Conservation (phyloP, 164 flowering plant species). For the Aristolochia californica region DNA sequence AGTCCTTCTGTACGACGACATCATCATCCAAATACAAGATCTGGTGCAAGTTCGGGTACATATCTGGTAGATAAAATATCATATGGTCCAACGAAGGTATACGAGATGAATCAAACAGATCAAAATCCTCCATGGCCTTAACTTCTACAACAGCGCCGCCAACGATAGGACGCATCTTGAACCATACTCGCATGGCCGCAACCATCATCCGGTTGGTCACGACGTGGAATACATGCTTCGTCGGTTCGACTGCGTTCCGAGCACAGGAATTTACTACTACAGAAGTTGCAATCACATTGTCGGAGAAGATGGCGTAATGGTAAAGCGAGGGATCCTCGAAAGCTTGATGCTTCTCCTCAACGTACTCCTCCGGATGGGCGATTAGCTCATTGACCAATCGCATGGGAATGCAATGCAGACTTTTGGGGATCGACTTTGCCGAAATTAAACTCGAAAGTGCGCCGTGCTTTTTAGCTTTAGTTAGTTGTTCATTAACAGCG, state of each 20-base stretch:
- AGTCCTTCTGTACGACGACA: conserved; percentile 87
- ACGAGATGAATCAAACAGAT: conserved; percentile 54
- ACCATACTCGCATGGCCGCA: conserved; percentile 94
- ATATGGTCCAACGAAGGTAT: conserved; percentile 67
- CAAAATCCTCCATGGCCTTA: conserved; percentile 63
- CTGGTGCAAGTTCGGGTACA: conserved; percentile 71
- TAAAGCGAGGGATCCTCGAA: conserved; percentile 73
- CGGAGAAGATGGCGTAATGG: conserved; percentile 84
- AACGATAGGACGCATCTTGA: conserved; percentile 60
- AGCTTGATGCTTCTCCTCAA: conserved; percentile 39
- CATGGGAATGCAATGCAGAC: conserved; percentile 91
- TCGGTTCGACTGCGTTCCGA: conserved; percentile 71
- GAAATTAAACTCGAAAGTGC: conserved; percentile 63
- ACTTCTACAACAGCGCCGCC: conserved; percentile 79
- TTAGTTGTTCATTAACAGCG: conserved; percentile 70
- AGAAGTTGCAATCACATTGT: conserved; percentile 85
- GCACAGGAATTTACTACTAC: conserved; percentile 85
- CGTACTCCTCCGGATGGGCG: conserved; percentile 69
- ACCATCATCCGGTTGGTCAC: conserved; percentile 79
- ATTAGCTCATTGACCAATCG: conserved; percentile 73
- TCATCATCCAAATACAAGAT: conserved; percentile 84
- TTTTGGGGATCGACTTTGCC: conserved; percentile 76
- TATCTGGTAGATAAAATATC: conserved; percentile 77
- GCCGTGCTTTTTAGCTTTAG: conserved; percentile 84
- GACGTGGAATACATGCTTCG: conserved; percentile 87